Evolutionary conservation across 768 basidiomycete genomes (phyloP).

Genomic region (Suillus bovinus): DNA sequence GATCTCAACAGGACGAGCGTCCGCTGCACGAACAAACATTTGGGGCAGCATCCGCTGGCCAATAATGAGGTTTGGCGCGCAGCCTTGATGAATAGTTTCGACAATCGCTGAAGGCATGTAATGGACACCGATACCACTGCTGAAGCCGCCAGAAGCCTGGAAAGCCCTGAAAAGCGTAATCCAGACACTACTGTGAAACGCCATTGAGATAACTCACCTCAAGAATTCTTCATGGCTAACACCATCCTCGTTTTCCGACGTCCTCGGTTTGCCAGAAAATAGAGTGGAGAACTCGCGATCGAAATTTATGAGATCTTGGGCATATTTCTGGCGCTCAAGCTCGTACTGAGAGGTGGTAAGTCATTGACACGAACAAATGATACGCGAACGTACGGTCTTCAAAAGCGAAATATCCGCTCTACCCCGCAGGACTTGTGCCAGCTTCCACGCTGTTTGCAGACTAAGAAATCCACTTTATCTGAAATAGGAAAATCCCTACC

Average conservation of each 20-base stretch:
- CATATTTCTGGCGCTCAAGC: conserved; percentile 63
- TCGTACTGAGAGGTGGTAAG: conserved; percentile 53
- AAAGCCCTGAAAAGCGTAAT: conserved; percentile 29
- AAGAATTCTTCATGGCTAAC: conserved; percentile 38
- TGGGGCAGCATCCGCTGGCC: conserved; percentile 42
- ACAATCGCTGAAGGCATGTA: conserved; percentile 41
- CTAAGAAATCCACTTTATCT: not conserved
- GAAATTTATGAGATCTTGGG: conserved; percentile 71
- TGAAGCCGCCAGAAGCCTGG: conserved; percentile 39
- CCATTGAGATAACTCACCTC: conserved; percentile 21
- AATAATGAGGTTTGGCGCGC: conserved; percentile 33
- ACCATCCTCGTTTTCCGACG: conserved; percentile 39
- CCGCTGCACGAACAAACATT: conserved; percentile 35
- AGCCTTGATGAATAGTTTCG: conserved; percentile 28
- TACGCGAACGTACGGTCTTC: conserved; percentile 36
- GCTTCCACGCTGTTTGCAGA: conserved; percentile 42
- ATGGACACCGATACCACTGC: conserved; percentile 40
- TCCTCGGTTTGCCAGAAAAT: conserved; percentile 69
- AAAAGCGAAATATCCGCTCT: conserved; percentile 40
- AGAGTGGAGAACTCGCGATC: conserved; percentile 64
- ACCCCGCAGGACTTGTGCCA: conserved; percentile 45
- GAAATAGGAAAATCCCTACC: conserved; percentile 31
- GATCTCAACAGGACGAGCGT: conserved; percentile 38
- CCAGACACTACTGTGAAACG: conserved; percentile 1
- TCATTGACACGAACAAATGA: not conserved